A percentile compares a stretch with the other conserved stretches of the same genome.
Evolutionary conservation across 192 early-diverging fungal genomes (phyloP).

Genomic region (Phlyctochytrium bullatum): DNA sequence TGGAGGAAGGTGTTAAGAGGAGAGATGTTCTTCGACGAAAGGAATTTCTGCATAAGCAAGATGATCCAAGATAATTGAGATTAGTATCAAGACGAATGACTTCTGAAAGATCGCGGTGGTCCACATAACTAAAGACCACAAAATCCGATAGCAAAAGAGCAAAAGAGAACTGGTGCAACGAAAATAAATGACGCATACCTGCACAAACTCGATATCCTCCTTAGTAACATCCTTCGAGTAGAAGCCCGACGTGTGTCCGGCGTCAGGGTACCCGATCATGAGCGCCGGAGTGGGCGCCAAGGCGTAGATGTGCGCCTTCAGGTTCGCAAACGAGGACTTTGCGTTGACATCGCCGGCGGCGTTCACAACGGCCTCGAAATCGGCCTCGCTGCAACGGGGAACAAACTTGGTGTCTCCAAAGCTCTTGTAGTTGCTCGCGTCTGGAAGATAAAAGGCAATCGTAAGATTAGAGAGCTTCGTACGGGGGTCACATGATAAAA

Average conservation of each 20-base stretch:
- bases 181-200: too few relatives aligned
- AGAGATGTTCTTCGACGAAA: constrained; percentile 39
- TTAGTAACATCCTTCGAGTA: constrained; percentile 52
- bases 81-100: too few relatives aligned
- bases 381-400: constrained; percentile 38
- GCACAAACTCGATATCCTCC: constrained; percentile 44
- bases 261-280: constrained; percentile 55
- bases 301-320: constrained; percentile 37
- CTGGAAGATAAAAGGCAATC: too few relatives aligned
- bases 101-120: too few relatives aligned
- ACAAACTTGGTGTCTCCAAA: constrained; percentile 67
- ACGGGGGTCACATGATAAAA: constrained; percentile 10
- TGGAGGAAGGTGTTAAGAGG: constrained; percentile 45
- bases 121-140: too few relatives aligned
- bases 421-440: constrained; percentile 58
- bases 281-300: constrained; percentile 38
- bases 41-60: constrained; percentile 33
- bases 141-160: too few relatives aligned
- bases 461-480: too few relatives aligned
- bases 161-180: too few relatives aligned
- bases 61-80: too few relatives aligned
- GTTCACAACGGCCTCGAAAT: constrained; percentile 46
- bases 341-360: constrained; percentile 30
- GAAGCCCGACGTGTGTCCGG: constrained; percentile 61
- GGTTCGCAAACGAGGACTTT: constrained; percentile 22